Evolutionary conservation across 1,284 basidiomycete genomes (phyloP).

Genomic region (Irpex sp.): DNA sequence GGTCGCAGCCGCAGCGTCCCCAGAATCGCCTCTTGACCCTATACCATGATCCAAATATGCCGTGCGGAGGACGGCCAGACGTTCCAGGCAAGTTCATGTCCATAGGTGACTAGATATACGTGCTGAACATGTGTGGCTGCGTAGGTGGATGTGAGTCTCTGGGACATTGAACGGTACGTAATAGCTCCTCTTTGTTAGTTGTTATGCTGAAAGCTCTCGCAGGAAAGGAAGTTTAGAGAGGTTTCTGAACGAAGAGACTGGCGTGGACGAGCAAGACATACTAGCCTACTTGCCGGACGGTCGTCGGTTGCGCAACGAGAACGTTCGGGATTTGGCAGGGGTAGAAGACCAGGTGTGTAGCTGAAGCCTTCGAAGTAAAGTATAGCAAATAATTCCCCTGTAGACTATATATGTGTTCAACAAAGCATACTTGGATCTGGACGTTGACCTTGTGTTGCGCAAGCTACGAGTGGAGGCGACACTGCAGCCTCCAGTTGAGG

Average conservation of each 20-base stretch:
- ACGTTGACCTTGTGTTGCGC: slow-evolving; percentile 56
- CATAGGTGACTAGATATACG: neutral
- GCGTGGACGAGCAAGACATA: slow-evolving; percentile 60
- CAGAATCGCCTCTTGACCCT: neutral
- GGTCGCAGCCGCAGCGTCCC: neutral
- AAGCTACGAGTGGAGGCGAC: slow-evolving; percentile 56
- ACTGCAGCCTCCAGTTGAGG: slow-evolving; percentile 65
- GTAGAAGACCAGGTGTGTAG: slow-evolving; percentile 62
- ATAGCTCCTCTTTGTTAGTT: neutral
- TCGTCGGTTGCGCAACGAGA: slow-evolving; percentile 59
- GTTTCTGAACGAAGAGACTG: slow-evolving; percentile 66
- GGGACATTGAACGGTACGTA: slow-evolving; percentile 70
- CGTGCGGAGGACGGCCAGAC: slow-evolving; percentile 69
- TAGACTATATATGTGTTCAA: slow-evolving; percentile 79
- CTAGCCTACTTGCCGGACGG: slow-evolving; percentile 77
- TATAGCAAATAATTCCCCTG: neutral
- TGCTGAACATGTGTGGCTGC: neutral
- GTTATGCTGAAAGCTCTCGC: slow-evolving; percentile 2
- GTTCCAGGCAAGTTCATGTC: slow-evolving; percentile 35
- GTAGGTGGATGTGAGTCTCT: slow-evolving; percentile 61
- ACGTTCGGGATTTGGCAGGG: slow-evolving; percentile 69
- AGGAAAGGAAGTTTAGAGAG: slow-evolving; percentile 61
- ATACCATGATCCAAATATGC: slow-evolving; percentile 66
- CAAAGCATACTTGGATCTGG: slow-evolving; percentile 68
- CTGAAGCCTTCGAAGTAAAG: slow-evolving; percentile 4